Conservation (phyloP, 305 asterid species). For the Fraxinus paxiana region DNA sequence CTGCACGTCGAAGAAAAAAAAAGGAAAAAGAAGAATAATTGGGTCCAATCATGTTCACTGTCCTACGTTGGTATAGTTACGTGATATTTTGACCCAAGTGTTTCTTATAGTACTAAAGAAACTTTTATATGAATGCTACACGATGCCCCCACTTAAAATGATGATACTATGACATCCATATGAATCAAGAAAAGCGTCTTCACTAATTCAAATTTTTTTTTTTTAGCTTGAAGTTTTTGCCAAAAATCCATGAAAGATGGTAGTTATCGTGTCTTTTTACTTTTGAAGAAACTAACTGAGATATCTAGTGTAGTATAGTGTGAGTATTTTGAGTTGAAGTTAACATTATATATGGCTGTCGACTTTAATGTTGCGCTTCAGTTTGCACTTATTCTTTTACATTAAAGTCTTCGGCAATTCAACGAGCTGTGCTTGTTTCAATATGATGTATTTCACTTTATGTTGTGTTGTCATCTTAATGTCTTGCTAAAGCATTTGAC, state of each 20-base stretch:
- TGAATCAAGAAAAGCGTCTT: not conserved
- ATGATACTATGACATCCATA: not conserved
- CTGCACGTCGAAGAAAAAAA: not conserved
- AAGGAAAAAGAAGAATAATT: not conserved
- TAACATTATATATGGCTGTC: not conserved
- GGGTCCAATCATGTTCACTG: not conserved
- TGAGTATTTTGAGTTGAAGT: not conserved
- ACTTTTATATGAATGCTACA: not conserved
- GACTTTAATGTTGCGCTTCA: not conserved
- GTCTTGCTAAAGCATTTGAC: slow-evolving; percentile 4
- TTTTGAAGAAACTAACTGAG: not conserved
- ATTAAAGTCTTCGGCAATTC: not conserved
- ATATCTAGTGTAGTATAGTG: not conserved
- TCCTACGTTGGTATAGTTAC: not conserved
- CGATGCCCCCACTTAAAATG: not conserved
- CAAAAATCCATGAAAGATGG: not conserved
- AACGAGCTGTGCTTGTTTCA: not conserved
- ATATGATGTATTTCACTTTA: not conserved
- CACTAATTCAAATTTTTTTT: not conserved
- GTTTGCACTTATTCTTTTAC: not conserved
- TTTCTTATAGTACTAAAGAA: not conserved
- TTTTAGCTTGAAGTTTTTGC: not conserved
- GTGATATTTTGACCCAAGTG: not conserved
- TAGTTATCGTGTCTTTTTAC: not conserved
- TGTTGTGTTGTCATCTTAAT: not conserved